Evolutionary conservation across 192 early-diverging fungal species (phyloP).

Genomic region (Backusella westeae): DNA sequence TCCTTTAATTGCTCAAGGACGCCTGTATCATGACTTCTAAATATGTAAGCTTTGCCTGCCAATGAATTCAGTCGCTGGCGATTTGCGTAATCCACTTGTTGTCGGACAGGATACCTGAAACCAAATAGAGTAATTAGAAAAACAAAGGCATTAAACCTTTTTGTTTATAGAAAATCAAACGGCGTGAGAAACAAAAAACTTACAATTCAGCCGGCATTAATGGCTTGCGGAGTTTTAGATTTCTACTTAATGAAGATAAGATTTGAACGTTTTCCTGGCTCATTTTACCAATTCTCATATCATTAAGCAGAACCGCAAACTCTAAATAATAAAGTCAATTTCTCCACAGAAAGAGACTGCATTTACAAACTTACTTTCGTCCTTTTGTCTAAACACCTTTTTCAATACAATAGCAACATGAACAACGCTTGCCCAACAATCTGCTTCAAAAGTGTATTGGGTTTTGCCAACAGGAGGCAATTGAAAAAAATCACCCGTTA

Average conservation of each 20-base stretch:
- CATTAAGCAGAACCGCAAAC: slow-evolving; percentile 80
- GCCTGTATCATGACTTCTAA: slow-evolving; percentile 44
- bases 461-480: slow-evolving; percentile 64
- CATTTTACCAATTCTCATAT: slow-evolving; percentile 73
- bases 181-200: slow-evolving; percentile 9
- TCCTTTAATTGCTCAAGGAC: slow-evolving; percentile 34
- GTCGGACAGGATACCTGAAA: slow-evolving; percentile 55
- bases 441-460: slow-evolving; percentile 63
- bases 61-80: slow-evolving; percentile 48
- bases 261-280: slow-evolving; percentile 46
- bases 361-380: slow-evolving; percentile 40
- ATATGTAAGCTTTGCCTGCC: slow-evolving; percentile 44
- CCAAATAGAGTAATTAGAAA: background rate
- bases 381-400: slow-evolving; percentile 82
- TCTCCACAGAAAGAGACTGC: background rate
- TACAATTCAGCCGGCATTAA: slow-evolving; percentile 74
- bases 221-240: slow-evolving; percentile 48
- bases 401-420: slow-evolving; percentile 59
- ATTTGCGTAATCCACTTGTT: slow-evolving; percentile 78
- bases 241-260: slow-evolving; percentile 46
- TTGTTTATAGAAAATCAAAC: background rate
- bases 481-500: slow-evolving; percentile 79
- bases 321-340: slow-evolving; percentile 17
- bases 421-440: slow-evolving; percentile 53
- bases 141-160: background rate